These are phyloP conservation scores for Capillidium rhysosporum DNA, from an alignment of 371 early-diverging fungal species.

Conservation along the genomic window DNA sequence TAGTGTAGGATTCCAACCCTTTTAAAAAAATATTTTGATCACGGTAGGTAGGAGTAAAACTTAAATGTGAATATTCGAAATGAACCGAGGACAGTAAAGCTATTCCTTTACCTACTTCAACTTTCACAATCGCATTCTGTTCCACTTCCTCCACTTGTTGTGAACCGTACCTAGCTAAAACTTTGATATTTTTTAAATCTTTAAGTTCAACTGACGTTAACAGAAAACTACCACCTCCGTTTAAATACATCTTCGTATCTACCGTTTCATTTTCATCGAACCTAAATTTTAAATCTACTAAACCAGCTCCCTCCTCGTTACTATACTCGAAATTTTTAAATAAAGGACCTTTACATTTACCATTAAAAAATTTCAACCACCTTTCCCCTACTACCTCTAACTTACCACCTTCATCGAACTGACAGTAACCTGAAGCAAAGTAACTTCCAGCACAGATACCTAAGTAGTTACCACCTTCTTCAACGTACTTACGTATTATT, in stretches of 20 bases:
- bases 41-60: neutral
- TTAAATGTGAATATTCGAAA: constrained; percentile 25
- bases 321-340: constrained; percentile 64
- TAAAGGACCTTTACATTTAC: constrained; percentile 46
- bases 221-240: constrained; percentile 60
- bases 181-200: constrained; percentile 17
- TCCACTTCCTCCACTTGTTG: too few species aligned
- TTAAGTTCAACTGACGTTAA: constrained; percentile 17
- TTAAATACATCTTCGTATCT: constrained; percentile 26
- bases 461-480: constrained; percentile 64
- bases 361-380: constrained; percentile 49
- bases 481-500: constrained; percentile 48
- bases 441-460: constrained; percentile 92
- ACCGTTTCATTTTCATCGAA: neutral
- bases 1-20: too few species aligned
- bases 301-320: constrained; percentile 38
- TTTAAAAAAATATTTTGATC: too few species aligned
- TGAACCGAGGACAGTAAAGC: constrained; percentile 50
- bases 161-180: constrained; percentile 44
- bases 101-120: constrained; percentile 18
- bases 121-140: constrained; percentile 16
- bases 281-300: constrained; percentile 5
- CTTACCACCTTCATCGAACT: constrained; percentile 49
- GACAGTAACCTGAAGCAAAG: constrained; percentile 42
- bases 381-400: constrained; percentile 52